Evolutionary conservation across 257 asterid genomes (phyloP).

Genomic region (Rubia yunnanensis): DNA sequence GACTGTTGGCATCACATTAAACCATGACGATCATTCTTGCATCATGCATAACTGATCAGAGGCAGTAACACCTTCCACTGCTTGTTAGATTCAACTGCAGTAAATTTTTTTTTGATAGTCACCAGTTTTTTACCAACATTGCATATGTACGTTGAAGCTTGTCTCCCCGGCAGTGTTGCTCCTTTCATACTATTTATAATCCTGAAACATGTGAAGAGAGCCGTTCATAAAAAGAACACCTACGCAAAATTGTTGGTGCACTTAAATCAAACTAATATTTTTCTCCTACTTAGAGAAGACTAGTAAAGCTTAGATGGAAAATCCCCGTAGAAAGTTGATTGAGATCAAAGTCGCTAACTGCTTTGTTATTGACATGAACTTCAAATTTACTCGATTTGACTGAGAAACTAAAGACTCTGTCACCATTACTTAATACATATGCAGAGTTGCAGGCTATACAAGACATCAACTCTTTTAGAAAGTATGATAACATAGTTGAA

Average conservation of each 20-base stretch:
- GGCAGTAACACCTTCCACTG: too few relatives aligned
- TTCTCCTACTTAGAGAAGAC: background rate
- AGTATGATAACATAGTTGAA: background rate
- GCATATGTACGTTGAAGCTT: constrained; percentile 83
- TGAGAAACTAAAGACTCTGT: background rate
- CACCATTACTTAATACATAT: background rate
- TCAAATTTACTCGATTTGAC: background rate
- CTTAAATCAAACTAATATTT: background rate
- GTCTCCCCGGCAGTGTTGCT: constrained; percentile 91
- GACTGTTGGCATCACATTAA: background rate
- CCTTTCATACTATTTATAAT: constrained; percentile 99
- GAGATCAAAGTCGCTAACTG: too few relatives aligned
- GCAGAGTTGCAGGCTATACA: too few relatives aligned
- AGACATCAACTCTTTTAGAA: background rate
- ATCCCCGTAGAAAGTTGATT: background rate
- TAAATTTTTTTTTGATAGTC: constrained; percentile 38
- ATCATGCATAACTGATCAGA: constrained; percentile 47
- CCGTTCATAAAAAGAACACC: background rate
- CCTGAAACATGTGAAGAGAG: constrained; percentile 39
- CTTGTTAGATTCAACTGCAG: constrained; percentile 18
- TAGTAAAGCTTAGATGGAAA: too few relatives aligned
- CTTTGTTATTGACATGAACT: background rate
- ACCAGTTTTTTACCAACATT: constrained; percentile 71
- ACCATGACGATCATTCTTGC: background rate
- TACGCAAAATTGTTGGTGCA: background rate